Conservation (phyloP, 164 flowering plant genomes). For the Macadamia tetraphylla region DNA sequence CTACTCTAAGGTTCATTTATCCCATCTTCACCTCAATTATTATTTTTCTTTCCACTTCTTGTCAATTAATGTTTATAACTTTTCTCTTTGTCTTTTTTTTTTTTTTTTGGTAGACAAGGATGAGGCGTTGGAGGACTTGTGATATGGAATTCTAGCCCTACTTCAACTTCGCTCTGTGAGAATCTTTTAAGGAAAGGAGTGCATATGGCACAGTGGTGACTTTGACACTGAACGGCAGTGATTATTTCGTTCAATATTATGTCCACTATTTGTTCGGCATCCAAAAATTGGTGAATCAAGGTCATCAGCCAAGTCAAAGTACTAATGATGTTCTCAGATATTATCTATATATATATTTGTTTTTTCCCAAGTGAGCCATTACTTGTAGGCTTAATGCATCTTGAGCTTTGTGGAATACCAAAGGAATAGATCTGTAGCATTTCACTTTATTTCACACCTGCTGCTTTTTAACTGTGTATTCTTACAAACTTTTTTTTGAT, state of each 20-base stretch:
- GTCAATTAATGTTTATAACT: neutral
- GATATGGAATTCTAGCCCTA: constrained; percentile 49
- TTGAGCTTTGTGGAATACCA: too few species aligned
- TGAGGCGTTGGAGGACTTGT: constrained; percentile 35
- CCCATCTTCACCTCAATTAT: neutral
- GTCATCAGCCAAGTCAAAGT: constrained; percentile 42
- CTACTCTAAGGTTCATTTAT: constrained; percentile 47
- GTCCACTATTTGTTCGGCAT: constrained; percentile 73
- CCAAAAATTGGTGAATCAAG: constrained; percentile 44
- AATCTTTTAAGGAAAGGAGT: constrained; percentile 76
- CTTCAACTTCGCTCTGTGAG: constrained; percentile 65
- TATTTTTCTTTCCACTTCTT: neutral
- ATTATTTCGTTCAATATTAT: constrained; percentile 63
- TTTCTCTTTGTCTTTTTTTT: too few species aligned
- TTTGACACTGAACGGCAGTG: constrained; percentile 49
- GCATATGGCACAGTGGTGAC: constrained; percentile 83
- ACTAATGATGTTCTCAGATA: too few species aligned
- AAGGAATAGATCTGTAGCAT: neutral
- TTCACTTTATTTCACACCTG: neutral
- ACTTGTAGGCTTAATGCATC: too few species aligned
- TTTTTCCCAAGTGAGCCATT: too few species aligned
- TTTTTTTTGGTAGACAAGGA: constrained; percentile 29
- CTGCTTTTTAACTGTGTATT: neutral
- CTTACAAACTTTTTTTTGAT: neutral
- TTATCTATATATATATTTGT: neutral